A percentile compares a stretch with the other conserved stretches of the same genome.
These are phyloP conservation scores for Phanerochaete carnosa DNA, from an alignment of 768 basidiomycete species.

Conservation along the genomic window DNA sequence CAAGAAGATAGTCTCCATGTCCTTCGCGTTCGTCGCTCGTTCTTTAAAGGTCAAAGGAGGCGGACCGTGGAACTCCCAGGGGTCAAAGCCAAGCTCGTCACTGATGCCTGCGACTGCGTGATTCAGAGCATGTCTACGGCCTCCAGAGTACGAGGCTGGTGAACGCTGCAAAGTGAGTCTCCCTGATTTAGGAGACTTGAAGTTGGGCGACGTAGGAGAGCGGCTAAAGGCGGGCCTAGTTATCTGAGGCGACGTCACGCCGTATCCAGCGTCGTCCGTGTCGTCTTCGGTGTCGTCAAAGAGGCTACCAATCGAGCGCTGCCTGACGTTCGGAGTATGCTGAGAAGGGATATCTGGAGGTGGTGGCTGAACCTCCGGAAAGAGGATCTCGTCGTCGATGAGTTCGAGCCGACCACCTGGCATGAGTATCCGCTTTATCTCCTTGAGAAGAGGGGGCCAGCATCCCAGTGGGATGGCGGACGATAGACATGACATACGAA, in stretches of 20 bases:
- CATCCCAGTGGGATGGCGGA: slow-evolving; percentile 56
- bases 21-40: slow-evolving; percentile 6
- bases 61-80: neutral
- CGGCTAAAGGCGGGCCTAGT: neutral
- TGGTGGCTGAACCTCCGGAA: slow-evolving; percentile 46
- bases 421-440: slow-evolving; percentile 60
- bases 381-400: slow-evolving; percentile 69
- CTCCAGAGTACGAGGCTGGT: slow-evolving; percentile 1
- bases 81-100: no score
- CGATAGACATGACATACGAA: slow-evolving; percentile 68
- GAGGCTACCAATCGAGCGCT: neutral
- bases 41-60: neutral
- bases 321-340: neutral
- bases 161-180: neutral
- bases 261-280: neutral
- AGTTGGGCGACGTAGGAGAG: neutral
- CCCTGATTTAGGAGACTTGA: neutral
- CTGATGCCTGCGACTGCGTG: neutral
- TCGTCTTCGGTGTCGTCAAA: neutral
- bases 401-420: slow-evolving; percentile 66
- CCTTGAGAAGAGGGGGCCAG: slow-evolving; percentile 58
- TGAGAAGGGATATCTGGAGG: neutral
- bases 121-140: slow-evolving; percentile 20
- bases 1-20: slow-evolving; percentile 56
- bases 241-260: no score